These are phyloP conservation scores for Ogataea ganodermae DNA, from an alignment of 805 yeast species.

Conservation along the genomic window DNA sequence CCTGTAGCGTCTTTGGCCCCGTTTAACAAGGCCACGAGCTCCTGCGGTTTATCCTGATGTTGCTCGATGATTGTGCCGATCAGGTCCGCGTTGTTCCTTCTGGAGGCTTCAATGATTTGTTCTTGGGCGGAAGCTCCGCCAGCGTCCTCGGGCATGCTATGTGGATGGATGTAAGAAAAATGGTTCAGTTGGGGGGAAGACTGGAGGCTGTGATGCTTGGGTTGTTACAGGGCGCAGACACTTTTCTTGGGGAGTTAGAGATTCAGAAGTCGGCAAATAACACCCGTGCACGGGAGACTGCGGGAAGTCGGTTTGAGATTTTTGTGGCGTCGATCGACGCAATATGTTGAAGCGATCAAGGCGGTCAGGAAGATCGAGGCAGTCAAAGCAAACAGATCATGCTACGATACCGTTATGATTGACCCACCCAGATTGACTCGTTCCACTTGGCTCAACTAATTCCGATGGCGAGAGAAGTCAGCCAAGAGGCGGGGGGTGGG, in stretches of 20 bases:
- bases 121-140: conserved; percentile 75
- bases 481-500: too few species aligned
- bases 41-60: conserved; percentile 35
- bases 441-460: too few species aligned
- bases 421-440: too few species aligned
- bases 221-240: background rate
- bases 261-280: too few species aligned
- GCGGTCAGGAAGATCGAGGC: too few species aligned
- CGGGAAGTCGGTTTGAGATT: too few species aligned
- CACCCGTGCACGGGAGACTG: too few species aligned
- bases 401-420: too few species aligned
- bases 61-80: conserved; percentile 52
- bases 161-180: background rate
- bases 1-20: conserved; percentile 73
- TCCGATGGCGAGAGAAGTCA: background rate
- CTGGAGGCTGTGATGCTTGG: background rate
- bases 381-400: too few species aligned
- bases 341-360: too few species aligned
- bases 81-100: conserved; percentile 84
- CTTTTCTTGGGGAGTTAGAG: too few species aligned
- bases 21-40: conserved; percentile 59
- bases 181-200: background rate
- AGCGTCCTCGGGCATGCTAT: conserved; percentile 5
- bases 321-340: too few species aligned
- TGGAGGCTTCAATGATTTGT: conserved; percentile 82